These are phyloP conservation scores for Geoglossum cookeanum DNA, from an alignment of 2,329 filamentous ascomycete genomes.

Conservation along the genomic window DNA sequence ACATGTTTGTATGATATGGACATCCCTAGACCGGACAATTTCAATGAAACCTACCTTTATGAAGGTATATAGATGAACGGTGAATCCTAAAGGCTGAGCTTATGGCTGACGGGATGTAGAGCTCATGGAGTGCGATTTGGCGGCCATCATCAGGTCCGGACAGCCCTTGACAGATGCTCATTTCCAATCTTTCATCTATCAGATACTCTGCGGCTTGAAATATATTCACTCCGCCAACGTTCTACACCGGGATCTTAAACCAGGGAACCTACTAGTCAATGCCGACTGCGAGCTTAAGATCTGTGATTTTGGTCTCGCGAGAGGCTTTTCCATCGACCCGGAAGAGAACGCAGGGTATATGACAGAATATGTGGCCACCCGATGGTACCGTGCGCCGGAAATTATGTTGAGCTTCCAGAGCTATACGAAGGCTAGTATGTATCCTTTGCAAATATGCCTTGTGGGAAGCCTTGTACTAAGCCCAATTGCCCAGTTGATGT, in stretches of 20 bases:
- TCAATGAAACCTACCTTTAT: conserved; percentile 98
- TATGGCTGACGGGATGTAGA: conserved; percentile 34
- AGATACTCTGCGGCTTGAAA: conserved; percentile 96
- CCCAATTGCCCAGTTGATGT: conserved; percentile 55
- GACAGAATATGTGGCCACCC: conserved; percentile 96
- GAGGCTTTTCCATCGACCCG: conserved; percentile 91
- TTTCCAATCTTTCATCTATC: conserved; percentile 99
- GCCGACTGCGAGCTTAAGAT: conserved; percentile 99
- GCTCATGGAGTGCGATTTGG: conserved; percentile 97
- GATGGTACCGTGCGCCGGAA: conserved; percentile 97
- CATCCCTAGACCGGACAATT: conserved; percentile 89
- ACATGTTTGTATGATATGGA: conserved; percentile 99
- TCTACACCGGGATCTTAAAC: conserved; percentile 89
- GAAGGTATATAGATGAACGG: conserved; percentile 50
- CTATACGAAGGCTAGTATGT: conserved; percentile 99
- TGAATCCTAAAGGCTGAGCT: too few species aligned
- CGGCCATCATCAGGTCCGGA: conserved; percentile 91
- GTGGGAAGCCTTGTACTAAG: conserved; percentile 9
- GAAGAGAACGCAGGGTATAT: conserved; percentile 98
- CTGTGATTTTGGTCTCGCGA: conserved; percentile 88
- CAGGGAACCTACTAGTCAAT: conserved; percentile 91
- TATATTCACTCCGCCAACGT: conserved; percentile 99
- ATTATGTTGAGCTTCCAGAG: conserved; percentile 99
- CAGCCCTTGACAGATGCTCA: conserved; percentile 95
- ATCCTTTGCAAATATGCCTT: not conserved